These are phyloP conservation scores for Fusarium camptoceras DNA, from an alignment of 2,329 filamentous ascomycete genomes.

Conservation along the genomic window DNA sequence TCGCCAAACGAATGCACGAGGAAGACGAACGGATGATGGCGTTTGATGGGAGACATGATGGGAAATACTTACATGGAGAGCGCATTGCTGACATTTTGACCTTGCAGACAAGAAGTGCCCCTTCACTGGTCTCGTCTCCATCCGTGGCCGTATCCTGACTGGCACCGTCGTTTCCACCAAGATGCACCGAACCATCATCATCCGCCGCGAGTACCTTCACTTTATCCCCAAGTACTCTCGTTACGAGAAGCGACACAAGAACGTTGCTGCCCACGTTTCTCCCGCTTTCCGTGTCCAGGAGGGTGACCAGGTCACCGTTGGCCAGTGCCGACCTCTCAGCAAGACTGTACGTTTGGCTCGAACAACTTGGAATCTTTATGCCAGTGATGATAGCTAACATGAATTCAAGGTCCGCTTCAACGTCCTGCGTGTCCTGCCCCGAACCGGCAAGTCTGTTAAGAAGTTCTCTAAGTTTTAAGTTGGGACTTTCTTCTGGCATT, in stretches of 20 bases:
- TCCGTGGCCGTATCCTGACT: constrained; percentile 99
- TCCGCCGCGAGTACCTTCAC: constrained; percentile 99
- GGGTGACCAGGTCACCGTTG: constrained; percentile 98
- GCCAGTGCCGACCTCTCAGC: constrained; percentile 98
- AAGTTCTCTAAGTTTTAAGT: constrained; percentile 98
- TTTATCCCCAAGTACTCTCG: constrained; percentile 99
- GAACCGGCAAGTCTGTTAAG: constrained; percentile 98
- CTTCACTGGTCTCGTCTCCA: constrained; percentile 98
- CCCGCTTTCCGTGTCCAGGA: constrained; percentile 99
- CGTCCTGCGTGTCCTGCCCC: constrained; percentile 97
- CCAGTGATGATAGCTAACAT: constrained; percentile 41
- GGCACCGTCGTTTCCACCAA: constrained; percentile 99
- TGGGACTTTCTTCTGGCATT: constrained; percentile 63
- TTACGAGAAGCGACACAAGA: constrained; percentile 99
- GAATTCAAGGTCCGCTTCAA: constrained; percentile 90
- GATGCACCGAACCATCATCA: constrained; percentile 99
- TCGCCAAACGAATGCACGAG: not conserved
- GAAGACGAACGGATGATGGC: not conserved
- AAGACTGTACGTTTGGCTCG: constrained; percentile 86
- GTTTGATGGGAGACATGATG: not conserved
- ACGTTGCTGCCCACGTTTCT: constrained; percentile 98
- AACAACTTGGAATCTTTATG: not conserved
- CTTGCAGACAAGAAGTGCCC: constrained; percentile 99
- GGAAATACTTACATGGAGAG: not conserved
- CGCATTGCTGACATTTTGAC: constrained; percentile 44